phyloP scores from a whole-genome alignment of 1,284 basidiomycete species.

The Ustilago curta region DNA sequence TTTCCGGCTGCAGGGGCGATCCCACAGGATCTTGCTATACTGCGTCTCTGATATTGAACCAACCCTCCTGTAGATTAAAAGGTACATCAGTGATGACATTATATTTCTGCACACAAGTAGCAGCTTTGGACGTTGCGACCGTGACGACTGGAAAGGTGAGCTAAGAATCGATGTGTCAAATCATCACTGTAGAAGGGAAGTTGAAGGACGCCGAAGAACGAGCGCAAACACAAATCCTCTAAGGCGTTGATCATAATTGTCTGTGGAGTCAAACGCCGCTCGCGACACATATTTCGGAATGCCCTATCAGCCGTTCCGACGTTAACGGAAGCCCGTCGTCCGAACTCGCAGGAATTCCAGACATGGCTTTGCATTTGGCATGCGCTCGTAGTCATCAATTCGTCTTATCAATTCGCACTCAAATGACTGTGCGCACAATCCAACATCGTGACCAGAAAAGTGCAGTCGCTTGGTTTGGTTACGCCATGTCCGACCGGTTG shows the following conservation, averaged over 20 bases:
- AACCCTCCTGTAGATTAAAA: constrained; percentile 30
- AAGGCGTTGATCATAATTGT: no score
- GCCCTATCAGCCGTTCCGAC: background rate
- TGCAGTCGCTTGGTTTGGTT: background rate
- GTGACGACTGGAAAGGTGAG: background rate
- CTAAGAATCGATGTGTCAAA: background rate
- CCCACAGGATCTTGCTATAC: constrained; percentile 6
- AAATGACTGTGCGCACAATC: no score
- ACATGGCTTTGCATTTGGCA: background rate
- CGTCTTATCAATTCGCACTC: background rate
- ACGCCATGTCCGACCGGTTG: background rate
- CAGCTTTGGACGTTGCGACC: background rate
- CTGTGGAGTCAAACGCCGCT: no score
- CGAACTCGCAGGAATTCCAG: constrained; percentile 12
- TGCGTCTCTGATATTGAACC: constrained; percentile 26
- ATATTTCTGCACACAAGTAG: constrained; percentile 10
- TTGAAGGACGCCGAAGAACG: no score
- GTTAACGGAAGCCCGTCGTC: constrained; percentile 26
- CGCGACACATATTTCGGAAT: background rate
- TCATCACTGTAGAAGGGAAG: background rate
- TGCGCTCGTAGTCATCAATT: background rate
- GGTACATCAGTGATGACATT: constrained; percentile 27
- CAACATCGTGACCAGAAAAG: no score
- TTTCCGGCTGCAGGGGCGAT: background rate
- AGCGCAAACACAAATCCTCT: no score